A percentile compares a stretch with the other conserved stretches of the same genome.
These are phyloP conservation scores for Tilletia horrida DNA, from an alignment of 1,284 basidiomycete genomes.

Conservation along the genomic window DNA sequence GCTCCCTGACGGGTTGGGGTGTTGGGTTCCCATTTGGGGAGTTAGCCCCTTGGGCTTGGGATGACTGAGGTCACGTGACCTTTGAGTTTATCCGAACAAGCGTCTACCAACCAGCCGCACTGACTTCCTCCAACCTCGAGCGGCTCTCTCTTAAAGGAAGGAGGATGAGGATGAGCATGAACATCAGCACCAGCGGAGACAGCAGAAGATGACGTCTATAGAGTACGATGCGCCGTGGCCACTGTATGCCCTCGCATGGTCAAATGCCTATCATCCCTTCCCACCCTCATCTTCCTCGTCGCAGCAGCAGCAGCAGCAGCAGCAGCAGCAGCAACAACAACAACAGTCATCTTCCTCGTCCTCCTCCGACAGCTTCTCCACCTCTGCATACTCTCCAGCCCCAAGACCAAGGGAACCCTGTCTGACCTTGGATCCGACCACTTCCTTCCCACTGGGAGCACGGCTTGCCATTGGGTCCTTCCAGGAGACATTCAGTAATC, in stretches of 20 bases:
- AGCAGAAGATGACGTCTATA: neutral
- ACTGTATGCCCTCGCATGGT: constrained; percentile 13
- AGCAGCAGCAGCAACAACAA: neutral
- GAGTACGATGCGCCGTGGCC: constrained; percentile 13
- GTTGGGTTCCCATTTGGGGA: too few relatives aligned
- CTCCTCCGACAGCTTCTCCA: constrained; percentile 1
- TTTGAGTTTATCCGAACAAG: too few relatives aligned
- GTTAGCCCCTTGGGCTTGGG: too few relatives aligned
- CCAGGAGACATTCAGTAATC: constrained; percentile 51
- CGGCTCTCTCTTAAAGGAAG: too few relatives aligned
- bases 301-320: neutral
- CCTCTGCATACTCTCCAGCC: neutral
- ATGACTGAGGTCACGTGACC: too few relatives aligned
- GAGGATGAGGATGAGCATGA: neutral
- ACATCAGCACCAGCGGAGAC: neutral
- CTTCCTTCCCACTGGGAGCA: constrained; percentile 35
- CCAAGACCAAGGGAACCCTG: neutral
- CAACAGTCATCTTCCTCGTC: neutral
- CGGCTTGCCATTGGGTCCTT: constrained; percentile 51
- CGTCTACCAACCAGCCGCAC: too few relatives aligned
- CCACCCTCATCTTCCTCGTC: constrained; percentile 2
- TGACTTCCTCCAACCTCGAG: too few relatives aligned
- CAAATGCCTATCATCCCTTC: constrained; percentile 13
- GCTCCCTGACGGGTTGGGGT: too few relatives aligned
- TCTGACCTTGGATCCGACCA: constrained; percentile 21